These are phyloP conservation scores for Elaeis guineensis DNA, from an alignment of 176 grass and related monocot genomes.

Conservation along the genomic window DNA sequence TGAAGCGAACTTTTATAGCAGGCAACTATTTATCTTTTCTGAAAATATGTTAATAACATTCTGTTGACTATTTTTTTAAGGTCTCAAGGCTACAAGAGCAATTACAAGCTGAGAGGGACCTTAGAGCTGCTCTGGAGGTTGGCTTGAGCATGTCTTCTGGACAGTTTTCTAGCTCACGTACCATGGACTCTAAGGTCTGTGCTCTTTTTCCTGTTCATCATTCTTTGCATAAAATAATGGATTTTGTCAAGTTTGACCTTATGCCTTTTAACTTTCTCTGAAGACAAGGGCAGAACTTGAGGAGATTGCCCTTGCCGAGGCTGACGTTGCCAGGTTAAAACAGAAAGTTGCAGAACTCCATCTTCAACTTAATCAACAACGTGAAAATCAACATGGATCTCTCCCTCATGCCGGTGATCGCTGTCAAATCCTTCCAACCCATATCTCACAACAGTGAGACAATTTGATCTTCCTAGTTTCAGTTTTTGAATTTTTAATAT, in stretches of 20 bases:
- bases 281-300: conserved; percentile 90
- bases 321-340: conserved; percentile 80
- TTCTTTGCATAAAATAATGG: neutral
- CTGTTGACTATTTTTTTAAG: conserved; percentile 34
- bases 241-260: conserved; percentile 20
- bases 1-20: conserved; percentile 7
- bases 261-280: conserved; percentile 11
- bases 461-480: neutral
- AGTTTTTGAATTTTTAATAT: no score
- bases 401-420: conserved; percentile 32
- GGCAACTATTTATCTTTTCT: conserved; percentile 8
- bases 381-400: conserved; percentile 69
- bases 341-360: conserved; percentile 94
- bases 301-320: conserved; percentile 84
- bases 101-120: conserved; percentile 92
- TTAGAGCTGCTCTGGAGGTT: conserved; percentile 97
- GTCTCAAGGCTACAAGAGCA: conserved; percentile 99
- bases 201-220: neutral
- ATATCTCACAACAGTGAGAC: conserved; percentile 82
- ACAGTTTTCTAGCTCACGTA: conserved; percentile 56
- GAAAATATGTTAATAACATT: conserved; percentile 8
- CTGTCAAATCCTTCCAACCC: conserved; percentile 51
- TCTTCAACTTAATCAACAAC: conserved; percentile 92
- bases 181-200: conserved; percentile 93
- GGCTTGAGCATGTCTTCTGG: conserved; percentile 91